These are phyloP conservation scores for Penicillium ochrochloron DNA, from an alignment of 495 filamentous ascomycete species.

Conservation along the genomic window DNA sequence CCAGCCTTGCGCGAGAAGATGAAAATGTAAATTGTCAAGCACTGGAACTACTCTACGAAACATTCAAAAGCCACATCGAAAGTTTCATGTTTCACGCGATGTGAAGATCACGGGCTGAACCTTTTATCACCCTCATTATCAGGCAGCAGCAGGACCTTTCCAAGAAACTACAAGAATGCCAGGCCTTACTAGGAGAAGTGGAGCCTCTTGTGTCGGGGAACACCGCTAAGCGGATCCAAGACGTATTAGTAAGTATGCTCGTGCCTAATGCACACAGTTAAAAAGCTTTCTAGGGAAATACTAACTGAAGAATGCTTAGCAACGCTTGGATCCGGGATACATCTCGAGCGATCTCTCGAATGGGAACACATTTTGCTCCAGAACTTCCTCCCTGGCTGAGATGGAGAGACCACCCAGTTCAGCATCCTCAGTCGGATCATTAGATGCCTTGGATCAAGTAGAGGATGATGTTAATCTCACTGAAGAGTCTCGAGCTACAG, in stretches of 20 bases:
- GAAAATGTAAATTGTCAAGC: slow-evolving; percentile 17
- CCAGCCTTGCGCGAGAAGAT: slow-evolving; percentile 57
- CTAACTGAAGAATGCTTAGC: slow-evolving; percentile 1
- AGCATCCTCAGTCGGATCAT: slow-evolving; percentile 58
- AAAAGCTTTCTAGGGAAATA: neutral
- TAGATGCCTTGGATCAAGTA: slow-evolving; percentile 57
- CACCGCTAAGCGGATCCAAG: slow-evolving; percentile 33
- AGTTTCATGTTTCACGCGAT: neutral
- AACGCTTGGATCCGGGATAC: neutral
- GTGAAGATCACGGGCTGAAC: neutral
- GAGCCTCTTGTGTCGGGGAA: slow-evolving; percentile 27
- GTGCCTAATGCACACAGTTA: neutral
- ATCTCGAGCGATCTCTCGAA: neutral
- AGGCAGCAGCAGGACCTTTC: slow-evolving; percentile 46
- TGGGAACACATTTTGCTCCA: neutral
- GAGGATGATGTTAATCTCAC: slow-evolving; percentile 59
- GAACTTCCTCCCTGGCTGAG: neutral
- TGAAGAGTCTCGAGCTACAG: slow-evolving; percentile 50
- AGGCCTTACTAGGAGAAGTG: slow-evolving; percentile 45
- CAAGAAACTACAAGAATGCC: slow-evolving; percentile 50
- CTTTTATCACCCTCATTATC: neutral
- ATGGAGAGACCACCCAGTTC: slow-evolving; percentile 19
- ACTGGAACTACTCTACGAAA: slow-evolving; percentile 3
- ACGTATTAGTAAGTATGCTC: slow-evolving; percentile 39
- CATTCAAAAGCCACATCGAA: neutral